Base-by-base conservation (phyloP, 2,329 filamentous ascomycete genomes). In the Penicillium sp. region DNA sequence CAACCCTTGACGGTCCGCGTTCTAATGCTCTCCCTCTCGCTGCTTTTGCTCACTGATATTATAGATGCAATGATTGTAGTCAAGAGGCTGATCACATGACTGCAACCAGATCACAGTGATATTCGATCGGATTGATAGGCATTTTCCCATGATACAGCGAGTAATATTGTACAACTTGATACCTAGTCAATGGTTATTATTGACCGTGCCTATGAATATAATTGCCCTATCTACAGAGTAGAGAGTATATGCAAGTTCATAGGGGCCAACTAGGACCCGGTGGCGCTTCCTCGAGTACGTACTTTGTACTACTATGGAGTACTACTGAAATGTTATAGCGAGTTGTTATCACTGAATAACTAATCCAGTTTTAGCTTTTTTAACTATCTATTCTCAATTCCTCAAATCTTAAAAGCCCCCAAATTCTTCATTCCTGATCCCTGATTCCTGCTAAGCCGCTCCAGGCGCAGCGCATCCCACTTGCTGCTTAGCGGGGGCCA, bases 401-500 rank as follows among this genome's bases (percentile, higher is more conserved):
- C 18, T 23, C 23, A 22, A 11, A 3, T 37, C 35, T 8, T 20
- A 20, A 3, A 20, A 20, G 18, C 18, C 13, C 8, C 4, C 32
- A 36, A 38, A 23, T 38, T 13, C 10, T 4, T 20, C 14, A 24
- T 13, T 38, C 31, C 31, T 29, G 18, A 20, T 20, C 18, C 18
- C 18, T 20, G 18, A 20, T 20, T 20, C 18, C 18, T 20, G 3
- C 16, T 23, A 23, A 32, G 13, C 10, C 14, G 8, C 18, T 36
- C 42, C 44, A 43, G 52, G 42, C 44, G 36, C 42, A 48, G 31
- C 41, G 20, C 44, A 46, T 46, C 36, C 49, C 50, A 53, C 54
- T 54, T 57, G 49, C 34, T 39, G 46, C 39, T 49, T 44, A 51
- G 55, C 46, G 51, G 49, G 38, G 26, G 38, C 29, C 41, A 47